A percentile compares a stretch with the other conserved stretches of the same genome.
Evolutionary conservation across 495 filamentous ascomycete genomes (phyloP).

Genomic region (Aspergillus avenaceus): DNA sequence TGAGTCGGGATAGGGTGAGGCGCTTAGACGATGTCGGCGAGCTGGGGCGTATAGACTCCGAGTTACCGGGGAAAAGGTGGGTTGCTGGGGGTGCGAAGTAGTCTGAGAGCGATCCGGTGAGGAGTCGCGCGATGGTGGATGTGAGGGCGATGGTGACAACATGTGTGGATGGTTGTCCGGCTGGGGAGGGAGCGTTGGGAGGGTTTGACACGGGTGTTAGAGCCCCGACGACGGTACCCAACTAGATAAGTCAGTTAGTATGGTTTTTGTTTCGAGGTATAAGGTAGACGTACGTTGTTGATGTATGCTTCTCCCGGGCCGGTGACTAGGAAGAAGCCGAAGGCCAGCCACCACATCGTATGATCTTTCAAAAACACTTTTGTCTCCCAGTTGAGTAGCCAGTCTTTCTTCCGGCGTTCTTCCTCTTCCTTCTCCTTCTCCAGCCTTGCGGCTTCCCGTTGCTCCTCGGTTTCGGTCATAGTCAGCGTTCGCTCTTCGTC

Average conservation of each 20-base stretch:
- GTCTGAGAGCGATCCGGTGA: constrained; percentile 83
- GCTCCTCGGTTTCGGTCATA: constrained; percentile 39
- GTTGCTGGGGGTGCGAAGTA: constrained; percentile 67
- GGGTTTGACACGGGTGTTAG: constrained; percentile 60
- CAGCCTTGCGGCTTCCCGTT: constrained; percentile 37
- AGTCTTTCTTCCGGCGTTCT: constrained; percentile 71
- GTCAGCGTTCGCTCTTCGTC: constrained; percentile 26
- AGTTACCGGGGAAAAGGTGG: constrained; percentile 35
- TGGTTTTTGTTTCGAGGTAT: background rate
- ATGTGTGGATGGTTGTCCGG: constrained; percentile 74
- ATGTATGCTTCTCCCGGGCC: constrained; percentile 95
- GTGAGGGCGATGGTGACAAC: constrained; percentile 88
- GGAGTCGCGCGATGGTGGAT: constrained; percentile 80
- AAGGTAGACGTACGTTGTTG: constrained; percentile 61
- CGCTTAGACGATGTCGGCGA: constrained; percentile 25
- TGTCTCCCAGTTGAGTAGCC: constrained; percentile 85
- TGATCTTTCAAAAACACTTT: constrained; percentile 74
- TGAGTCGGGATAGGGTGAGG: constrained; percentile 68
- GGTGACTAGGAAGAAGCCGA: constrained; percentile 89
- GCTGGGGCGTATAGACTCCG: constrained; percentile 23
- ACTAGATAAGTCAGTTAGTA: constrained; percentile 25
- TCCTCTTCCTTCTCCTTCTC: constrained; percentile 57
- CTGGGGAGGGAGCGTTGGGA: constrained; percentile 47
- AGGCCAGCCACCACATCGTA: constrained; percentile 92
- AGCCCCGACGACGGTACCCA: constrained; percentile 88